Base-by-base conservation (phyloP, 2,329 filamentous ascomycete genomes). In the Nakataea oryzae region DNA sequence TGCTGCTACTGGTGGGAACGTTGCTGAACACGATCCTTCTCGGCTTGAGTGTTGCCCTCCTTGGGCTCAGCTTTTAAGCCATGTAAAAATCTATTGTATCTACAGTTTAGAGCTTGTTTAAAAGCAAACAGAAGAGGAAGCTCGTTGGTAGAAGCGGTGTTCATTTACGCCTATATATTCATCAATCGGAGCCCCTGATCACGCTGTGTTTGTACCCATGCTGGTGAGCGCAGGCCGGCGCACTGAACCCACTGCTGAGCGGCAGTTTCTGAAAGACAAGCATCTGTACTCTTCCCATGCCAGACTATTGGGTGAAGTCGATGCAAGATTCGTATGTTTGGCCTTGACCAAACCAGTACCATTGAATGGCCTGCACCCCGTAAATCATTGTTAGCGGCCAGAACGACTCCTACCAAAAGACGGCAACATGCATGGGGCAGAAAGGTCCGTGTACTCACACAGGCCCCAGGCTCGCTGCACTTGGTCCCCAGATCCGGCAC, bases 261-360 rank as follows among this genome's bases (percentile, higher is more conserved):
- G n/a, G n/a, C n/a, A n/a, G n/a, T n/a, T n/a, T n/a, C n/a, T 5
- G 3, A 21, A 5, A 41, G n/a, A n/a, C n/a, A 6, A 41, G 7
- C 14, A 6, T 21, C 14, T 17, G 4, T 17, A 3, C 14, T 17
- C 6, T 21, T 4, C 14, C 34, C 30, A 1, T 41, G 34, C 1
- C 34, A 50, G 2, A 2, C 21, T 50, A 50, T 7, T 59, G 57
- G 50, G 64, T 67, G 61, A 88, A 86, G 68, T 87, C 85, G 60
- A 86, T 74, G 72, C 85, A 87, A 59, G 79, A 78, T 74, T 85
- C 81, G 69, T 87, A 87, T 13, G 84, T 86, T 77, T 87, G 85
- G 63, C 73, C 74, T 21, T 72, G 69, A 4, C 83, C 82, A 64
- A 84, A 77, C 84, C 84, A 87, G 72, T 76, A 86, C 83, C 84